Conservation (phyloP, 345 rosid genomes). For the Murraya paniculata region DNA sequence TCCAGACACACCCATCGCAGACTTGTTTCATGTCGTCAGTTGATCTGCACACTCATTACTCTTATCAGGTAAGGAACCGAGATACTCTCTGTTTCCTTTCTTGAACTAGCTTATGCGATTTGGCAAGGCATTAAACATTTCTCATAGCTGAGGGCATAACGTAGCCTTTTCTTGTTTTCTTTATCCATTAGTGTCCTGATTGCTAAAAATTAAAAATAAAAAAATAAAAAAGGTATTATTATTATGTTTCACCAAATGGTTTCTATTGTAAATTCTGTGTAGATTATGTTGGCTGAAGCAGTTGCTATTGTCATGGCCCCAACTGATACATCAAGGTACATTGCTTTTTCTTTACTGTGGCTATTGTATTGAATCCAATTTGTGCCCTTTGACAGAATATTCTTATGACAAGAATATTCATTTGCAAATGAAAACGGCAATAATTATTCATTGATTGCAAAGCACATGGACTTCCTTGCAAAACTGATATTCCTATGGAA, state of each 20-base stretch:
- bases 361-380: constrained; percentile 6
- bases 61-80: constrained; percentile 66
- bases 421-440: not conserved
- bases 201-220: too few relatives aligned
- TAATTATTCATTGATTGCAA: not conserved
- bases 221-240: not conserved
- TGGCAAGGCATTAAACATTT: not conserved
- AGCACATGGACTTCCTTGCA: too few relatives aligned
- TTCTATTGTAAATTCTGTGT: not conserved
- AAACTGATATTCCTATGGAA: not conserved
- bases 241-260: not conserved
- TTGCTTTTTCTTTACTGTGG: not conserved
- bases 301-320: constrained; percentile 96
- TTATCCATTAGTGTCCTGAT: not conserved
- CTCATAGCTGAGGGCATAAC: not conserved
- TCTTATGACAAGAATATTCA: not conserved
- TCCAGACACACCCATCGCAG: constrained; percentile 96
- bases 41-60: constrained; percentile 97
- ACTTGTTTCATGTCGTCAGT: constrained; percentile 99
- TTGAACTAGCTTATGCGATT: not conserved
- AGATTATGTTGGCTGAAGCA: constrained; percentile 97
- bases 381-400: not conserved
- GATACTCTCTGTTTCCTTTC: not conserved
- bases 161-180: not conserved
- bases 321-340: constrained; percentile 72